phyloP scores from a whole-genome alignment of 2,329 filamentous ascomycete genomes.

The Ustulina deusta region DNA sequence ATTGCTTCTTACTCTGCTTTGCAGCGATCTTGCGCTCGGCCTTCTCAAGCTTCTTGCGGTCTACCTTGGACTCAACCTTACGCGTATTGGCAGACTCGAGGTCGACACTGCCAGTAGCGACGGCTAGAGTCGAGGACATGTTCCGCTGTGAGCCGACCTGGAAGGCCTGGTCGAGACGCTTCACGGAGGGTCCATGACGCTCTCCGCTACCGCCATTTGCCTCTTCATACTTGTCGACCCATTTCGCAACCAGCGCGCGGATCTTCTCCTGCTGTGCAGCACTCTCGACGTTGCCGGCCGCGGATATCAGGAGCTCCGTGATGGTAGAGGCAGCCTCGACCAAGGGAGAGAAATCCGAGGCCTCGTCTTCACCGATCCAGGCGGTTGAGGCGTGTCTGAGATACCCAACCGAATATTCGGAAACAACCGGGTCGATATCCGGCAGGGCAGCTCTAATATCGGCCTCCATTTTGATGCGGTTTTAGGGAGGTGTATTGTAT shows the following conservation, averaged over 20 bases:
- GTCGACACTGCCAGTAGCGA: constrained; percentile 86
- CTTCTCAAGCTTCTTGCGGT: constrained; percentile 99
- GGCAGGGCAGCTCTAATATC: constrained; percentile 88
- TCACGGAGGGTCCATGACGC: constrained; percentile 80
- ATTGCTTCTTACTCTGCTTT: constrained; percentile 98
- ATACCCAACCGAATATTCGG: constrained; percentile 94
- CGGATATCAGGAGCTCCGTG: constrained; percentile 89
- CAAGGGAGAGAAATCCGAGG: constrained; percentile 78
- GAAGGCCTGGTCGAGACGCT: constrained; percentile 91
- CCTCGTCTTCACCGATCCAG: constrained; percentile 80
- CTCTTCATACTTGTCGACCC: constrained; percentile 83
- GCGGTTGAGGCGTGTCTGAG: constrained; percentile 90
- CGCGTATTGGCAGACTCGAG: constrained; percentile 91
- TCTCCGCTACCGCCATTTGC: constrained; percentile 80
- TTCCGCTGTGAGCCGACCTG: constrained; percentile 94
- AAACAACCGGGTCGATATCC: constrained; percentile 87
- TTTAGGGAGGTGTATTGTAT: constrained; percentile 7
- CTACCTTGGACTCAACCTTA: constrained; percentile 97
- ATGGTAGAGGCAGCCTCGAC: constrained; percentile 86
- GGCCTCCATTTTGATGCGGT: constrained; percentile 76
- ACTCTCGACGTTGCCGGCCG: constrained; percentile 81
- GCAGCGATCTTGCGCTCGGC: constrained; percentile 96
- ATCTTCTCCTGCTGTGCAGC: constrained; percentile 80
- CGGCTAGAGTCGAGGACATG: constrained; percentile 93
- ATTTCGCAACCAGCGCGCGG: constrained; percentile 86